These are phyloP conservation scores for Acanthamoeba castellanii DNA, from an alignment of 208 protist species.

Conservation along the genomic window DNA sequence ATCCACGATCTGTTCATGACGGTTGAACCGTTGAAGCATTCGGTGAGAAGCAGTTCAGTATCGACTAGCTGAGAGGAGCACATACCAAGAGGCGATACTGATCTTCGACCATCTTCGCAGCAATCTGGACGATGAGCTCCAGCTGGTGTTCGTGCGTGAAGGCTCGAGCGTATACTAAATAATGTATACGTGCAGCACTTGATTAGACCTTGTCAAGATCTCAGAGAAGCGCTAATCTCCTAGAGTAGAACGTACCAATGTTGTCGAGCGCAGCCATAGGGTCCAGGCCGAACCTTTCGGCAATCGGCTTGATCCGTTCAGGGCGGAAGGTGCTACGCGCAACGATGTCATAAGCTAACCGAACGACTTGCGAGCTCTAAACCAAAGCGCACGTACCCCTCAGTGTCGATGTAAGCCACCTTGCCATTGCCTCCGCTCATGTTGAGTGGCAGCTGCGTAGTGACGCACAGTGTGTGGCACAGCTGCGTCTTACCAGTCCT, in stretches of 20 bases:
- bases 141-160: conserved; percentile 96
- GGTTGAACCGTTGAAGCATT: neutral
- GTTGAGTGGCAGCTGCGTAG: conserved; percentile 94
- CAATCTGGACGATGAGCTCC: conserved; percentile 90
- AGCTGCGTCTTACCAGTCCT: conserved; percentile 99
- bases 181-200: neutral
- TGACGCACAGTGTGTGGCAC: conserved; percentile 98
- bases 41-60: too few relatives aligned
- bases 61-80: neutral
- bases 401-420: conserved; percentile 98
- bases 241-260: conserved; percentile 90
- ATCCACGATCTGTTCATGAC: conserved; percentile 94
- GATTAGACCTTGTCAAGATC: neutral
- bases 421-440: conserved; percentile 90
- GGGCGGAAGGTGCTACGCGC: conserved; percentile 87
- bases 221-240: neutral
- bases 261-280: conserved; percentile 95
- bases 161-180: conserved; percentile 92
- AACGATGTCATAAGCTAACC: neutral
- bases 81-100: conserved; percentile 84
- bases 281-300: conserved; percentile 96
- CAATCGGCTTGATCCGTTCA: conserved; percentile 97
- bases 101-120: conserved; percentile 87
- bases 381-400: conserved; percentile 91
- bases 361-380: neutral